Evolutionary conservation across 164 flowering plant genomes (phyloP), one percentile per base, ranked within the genome.

Genomic region (Macadamia integrifolia): DNA sequence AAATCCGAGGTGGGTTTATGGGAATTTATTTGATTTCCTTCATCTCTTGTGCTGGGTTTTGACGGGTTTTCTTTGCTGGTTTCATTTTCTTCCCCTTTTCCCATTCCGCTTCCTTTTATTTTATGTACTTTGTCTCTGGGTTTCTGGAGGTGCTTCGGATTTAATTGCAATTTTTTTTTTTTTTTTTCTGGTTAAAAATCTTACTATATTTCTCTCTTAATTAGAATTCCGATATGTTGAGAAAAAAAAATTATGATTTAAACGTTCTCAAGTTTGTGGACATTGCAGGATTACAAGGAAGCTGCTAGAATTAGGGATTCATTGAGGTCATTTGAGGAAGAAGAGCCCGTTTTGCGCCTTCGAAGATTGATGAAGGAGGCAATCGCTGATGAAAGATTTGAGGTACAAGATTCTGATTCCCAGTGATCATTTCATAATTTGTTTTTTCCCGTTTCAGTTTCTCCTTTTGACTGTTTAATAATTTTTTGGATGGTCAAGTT

Each of bases 291-390:
- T 72, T 93, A 89, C 68, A 80, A 93, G 72, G 97, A 93, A 79
- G 98, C 98, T 58, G 98, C 97, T 23, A 86, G 96, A 69, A 75
- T 93, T 60, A 82, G 98, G 55, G 97, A 91, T 76, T 89, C 97
- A 0, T 73, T 93, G 79, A 91, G 74, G 74, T 69, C 78, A 23
- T 91, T 91, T 71, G 98, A 89, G 78, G 90, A 89, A 49, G 90
- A 85, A 70, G 96, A 91, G 74, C 98, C 97, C 1, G 84, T 91
- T 58, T 69, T 93, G 74, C 88, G 87, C n/a, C 84, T 93, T 9
- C 64, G 80, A 58, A 82, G 87, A 60, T 69, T 80, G 78, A 70
- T 93, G 69, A 91, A 83, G 76, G 85, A 88, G 67, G 96, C 98
- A 12, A 67, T 91, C 66, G 74, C 78, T 52, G 84, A 81, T 56